A percentile compares a stretch with the other conserved stretches of the same genome.
Conservation (phyloP, 192 early-diverging fungal species). For the Coemansia sp. region DNA sequence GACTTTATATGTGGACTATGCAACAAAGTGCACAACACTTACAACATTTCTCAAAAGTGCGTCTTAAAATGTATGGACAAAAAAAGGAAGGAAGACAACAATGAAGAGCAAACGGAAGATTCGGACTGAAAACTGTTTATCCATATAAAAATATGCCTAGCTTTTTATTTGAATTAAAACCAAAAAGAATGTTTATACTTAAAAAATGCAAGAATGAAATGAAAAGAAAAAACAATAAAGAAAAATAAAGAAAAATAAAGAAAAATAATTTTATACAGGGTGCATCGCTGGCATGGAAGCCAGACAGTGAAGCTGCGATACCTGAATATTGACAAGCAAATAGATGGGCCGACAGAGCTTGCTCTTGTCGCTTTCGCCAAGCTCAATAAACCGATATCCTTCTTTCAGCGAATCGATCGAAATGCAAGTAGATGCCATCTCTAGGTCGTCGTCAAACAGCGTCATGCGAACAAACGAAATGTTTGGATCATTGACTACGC, state of each 20-base stretch:
- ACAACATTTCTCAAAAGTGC: too few species aligned
- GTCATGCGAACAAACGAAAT: conserved; percentile 44
- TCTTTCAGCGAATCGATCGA: conserved; percentile 36
- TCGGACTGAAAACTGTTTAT: too few species aligned
- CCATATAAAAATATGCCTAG: too few species aligned
- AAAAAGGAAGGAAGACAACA: too few species aligned
- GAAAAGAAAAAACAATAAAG: background rate
- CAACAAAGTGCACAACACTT: too few species aligned
- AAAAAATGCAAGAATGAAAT: background rate
- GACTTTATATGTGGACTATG: too few species aligned
- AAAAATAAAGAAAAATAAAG: background rate
- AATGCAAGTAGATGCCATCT: conserved; percentile 42
- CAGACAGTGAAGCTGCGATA: conserved; percentile 48
- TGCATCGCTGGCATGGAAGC: conserved; percentile 12
- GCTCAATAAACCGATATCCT: conserved; percentile 48
- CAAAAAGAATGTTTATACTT: background rate
- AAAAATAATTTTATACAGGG: background rate
- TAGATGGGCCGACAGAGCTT: conserved; percentile 23
- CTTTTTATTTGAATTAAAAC: background rate
- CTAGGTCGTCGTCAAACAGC: conserved; percentile 41
- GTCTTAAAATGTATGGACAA: too few species aligned
- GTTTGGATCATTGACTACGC: conserved; percentile 38
- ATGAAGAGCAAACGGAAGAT: too few species aligned
- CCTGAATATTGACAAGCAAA: conserved; percentile 40
- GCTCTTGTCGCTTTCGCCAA: conserved; percentile 37